Conservation (phyloP, 352 stramenopile genomes). For the Phytopythium aichiense region DNA sequence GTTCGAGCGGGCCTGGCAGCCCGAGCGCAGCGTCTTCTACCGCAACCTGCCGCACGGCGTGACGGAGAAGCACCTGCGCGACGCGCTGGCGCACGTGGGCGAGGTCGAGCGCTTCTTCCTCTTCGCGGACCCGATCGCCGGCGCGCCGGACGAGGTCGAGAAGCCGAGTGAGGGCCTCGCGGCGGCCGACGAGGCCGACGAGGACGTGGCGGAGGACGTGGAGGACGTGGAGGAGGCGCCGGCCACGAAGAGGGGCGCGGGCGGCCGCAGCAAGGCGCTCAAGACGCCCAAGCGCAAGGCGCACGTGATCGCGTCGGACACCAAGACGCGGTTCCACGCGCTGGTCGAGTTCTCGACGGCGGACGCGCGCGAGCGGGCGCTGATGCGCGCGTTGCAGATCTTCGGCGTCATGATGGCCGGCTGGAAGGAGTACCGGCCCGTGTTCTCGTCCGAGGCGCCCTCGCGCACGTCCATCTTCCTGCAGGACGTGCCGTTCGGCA, state of each 20-base stretch:
- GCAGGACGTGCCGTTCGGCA: constrained; percentile 78
- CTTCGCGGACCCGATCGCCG: constrained; percentile 60
- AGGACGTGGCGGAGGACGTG: constrained; percentile 15
- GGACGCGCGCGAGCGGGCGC: constrained; percentile 39
- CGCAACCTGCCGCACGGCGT: constrained; percentile 67
- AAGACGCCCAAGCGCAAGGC: constrained; percentile 49
- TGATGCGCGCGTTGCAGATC: constrained; percentile 79
- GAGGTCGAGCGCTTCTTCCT: constrained; percentile 65
- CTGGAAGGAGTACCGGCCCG: constrained; percentile 77
- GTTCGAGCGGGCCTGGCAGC: constrained; percentile 41
- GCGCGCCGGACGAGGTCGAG: constrained; percentile 40
- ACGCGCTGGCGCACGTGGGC: constrained; percentile 63
- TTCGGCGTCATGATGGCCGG: constrained; percentile 86
- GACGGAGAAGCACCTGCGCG: constrained; percentile 59
- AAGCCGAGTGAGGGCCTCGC: constrained; percentile 11
- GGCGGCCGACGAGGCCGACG: constrained; percentile 8
- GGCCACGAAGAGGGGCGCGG: constrained; percentile 20
- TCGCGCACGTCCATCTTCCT: constrained; percentile 56
- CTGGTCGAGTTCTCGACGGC: constrained; percentile 71
- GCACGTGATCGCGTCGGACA: constrained; percentile 75
- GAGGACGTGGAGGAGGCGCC: constrained; percentile 18
- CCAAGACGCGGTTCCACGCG: constrained; percentile 64
- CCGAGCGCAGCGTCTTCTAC: constrained; percentile 70
- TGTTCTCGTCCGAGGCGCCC: constrained; percentile 58
- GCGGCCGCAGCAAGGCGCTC: constrained; percentile 20